Percentiles rank a stretch among this genome's conserved stretches.
Evolutionary conservation across 306 rosid genomes (phyloP).

Genomic region (Prosopis cineraria): DNA sequence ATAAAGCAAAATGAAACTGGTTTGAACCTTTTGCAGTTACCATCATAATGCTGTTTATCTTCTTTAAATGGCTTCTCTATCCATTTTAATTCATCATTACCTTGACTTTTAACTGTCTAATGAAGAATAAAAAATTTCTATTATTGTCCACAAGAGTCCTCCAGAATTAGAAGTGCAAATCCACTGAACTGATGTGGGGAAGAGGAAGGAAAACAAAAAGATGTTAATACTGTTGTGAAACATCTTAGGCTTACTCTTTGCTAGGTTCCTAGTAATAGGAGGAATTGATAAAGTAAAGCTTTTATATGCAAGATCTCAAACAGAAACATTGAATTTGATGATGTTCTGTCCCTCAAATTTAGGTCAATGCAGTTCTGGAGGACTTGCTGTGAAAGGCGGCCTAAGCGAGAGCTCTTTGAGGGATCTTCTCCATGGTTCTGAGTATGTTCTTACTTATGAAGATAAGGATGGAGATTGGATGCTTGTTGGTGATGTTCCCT

Average conservation of each 20-base stretch:
- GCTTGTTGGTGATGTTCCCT: slow-evolving; percentile 99
- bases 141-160: background rate
- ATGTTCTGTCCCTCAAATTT: slow-evolving; percentile 35
- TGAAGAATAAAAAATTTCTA: background rate
- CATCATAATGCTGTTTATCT: background rate
- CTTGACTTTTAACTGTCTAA: background rate
- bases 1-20: background rate
- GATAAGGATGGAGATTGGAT: slow-evolving; percentile 99
- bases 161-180: background rate
- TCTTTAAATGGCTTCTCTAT: background rate
- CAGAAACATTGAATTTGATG: slow-evolving; percentile 18
- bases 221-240: background rate
- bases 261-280: background rate
- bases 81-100: background rate
- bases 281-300: background rate
- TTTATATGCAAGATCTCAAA: slow-evolving; percentile 2
- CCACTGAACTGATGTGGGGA: no score
- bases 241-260: background rate
- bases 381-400: slow-evolving; percentile 68
- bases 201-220: background rate
- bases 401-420: slow-evolving; percentile 75
- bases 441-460: slow-evolving; percentile 87
- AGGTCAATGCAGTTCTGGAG: slow-evolving; percentile 82
- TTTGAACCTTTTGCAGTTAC: background rate
- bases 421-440: slow-evolving; percentile 87